phyloP scores from a whole-genome alignment of 768 basidiomycete species.

The Suillus subaureus region DNA sequence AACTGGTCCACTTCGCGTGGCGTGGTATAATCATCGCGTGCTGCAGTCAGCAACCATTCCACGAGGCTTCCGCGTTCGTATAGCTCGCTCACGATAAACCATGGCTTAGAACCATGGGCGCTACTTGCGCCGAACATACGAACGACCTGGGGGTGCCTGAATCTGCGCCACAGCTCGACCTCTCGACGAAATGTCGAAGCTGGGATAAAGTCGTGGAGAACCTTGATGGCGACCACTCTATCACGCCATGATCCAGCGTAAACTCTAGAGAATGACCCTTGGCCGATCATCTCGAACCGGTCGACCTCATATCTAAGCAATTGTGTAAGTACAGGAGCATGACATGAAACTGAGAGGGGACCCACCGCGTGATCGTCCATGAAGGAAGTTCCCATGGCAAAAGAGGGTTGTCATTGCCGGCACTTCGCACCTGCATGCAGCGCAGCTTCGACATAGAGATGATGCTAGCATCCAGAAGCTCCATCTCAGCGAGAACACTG shows the following conservation, averaged over 20 bases:
- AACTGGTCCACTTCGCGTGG: constrained; percentile 41
- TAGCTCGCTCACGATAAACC: constrained; percentile 81
- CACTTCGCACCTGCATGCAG: constrained; percentile 16
- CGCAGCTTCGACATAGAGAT: constrained; percentile 70
- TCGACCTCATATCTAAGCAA: constrained; percentile 69
- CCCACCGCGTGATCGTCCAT: constrained; percentile 76
- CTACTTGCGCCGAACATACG: constrained; percentile 79
- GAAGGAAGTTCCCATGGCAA: constrained; percentile 47
- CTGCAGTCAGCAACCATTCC: constrained; percentile 49
- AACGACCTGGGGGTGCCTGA: constrained; percentile 72
- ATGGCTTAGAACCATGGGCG: constrained; percentile 66
- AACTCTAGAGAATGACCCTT: constrained; percentile 78
- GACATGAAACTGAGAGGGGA: background rate
- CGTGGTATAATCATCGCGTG: constrained; percentile 5
- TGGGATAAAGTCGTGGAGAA: constrained; percentile 63
- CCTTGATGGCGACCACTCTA: constrained; percentile 70
- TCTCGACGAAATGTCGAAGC: constrained; percentile 68
- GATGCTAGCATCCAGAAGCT: constrained; percentile 73
- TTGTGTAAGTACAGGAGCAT: background rate
- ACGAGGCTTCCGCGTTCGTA: constrained; percentile 65
- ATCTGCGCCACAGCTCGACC: constrained; percentile 69
- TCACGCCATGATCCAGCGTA: constrained; percentile 74
- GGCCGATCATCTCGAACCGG: constrained; percentile 65
- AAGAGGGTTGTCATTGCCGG: background rate
- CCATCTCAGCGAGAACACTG: constrained; percentile 41